Base-by-base conservation (phyloP, 2,329 filamentous ascomycete species). In the Ophiostoma sp. region DNA sequence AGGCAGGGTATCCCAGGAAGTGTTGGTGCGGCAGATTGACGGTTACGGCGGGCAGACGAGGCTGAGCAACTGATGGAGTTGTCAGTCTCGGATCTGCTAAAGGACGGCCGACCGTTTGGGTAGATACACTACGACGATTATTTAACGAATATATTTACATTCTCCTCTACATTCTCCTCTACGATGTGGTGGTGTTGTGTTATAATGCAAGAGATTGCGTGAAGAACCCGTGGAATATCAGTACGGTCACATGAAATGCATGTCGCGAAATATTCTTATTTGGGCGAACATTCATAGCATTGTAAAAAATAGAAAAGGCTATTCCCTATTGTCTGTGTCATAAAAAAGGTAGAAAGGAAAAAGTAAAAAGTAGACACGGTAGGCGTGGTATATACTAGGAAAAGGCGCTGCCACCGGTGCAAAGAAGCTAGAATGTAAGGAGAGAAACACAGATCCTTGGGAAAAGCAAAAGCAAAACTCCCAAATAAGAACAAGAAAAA, bases 371-470 rank as follows among this genome's bases (percentile, higher is more conserved):
- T 15, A 45, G 22, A 17, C 61, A 66, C 61, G 36, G 61, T 66
- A 39, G 61, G 61, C 36, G 36, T 66, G 64, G 64, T 68, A 50
- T 68, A 33, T 33, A 68, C 39, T 31, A 15, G n/a, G n/a, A 50
- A 66, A 28, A 55, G 6, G 25, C 64, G 64, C 42, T 66, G 22
- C 64, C 25, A 50, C 64, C 39, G 17, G 63, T 45, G 39, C n/a
- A 48, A 48, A 66, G 63, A 66, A 68, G 33, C 33, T 64, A 17
- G 7, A 68, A 8, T 15, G 31, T 22, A 52, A 55, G 12, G 19
- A 64, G 33, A 15, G 22, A 64, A 22, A 42, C 9, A 42, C 31
- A 12, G 33, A 36, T 15, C 25, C 15, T 11, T 28, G 19, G 22
- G 11, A 61, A 31, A n/a, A 31, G n/a, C 11, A 61, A 31, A 63